Base-by-base conservation (phyloP, 1,284 basidiomycete species). In the Baeospora myosura region DNA sequence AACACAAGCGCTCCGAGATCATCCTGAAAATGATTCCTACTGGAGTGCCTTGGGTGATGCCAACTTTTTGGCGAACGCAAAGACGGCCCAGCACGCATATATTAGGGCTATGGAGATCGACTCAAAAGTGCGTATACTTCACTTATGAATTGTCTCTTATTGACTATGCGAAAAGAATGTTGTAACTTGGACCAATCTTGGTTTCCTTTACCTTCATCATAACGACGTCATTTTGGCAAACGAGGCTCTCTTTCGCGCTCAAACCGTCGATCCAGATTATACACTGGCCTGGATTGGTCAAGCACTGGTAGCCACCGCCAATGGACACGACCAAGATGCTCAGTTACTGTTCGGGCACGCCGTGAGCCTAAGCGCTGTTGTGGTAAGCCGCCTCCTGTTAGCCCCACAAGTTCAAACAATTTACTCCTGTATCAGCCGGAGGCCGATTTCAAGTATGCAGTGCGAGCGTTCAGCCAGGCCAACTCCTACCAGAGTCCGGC, bases 231-330 rank as follows among this genome's bases (percentile, higher is more conserved):
- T 91, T 44, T 68, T 98, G 23, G 92, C 94, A 0, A 88, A 88
- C 50, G 81, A 94, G 56, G 82, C 88, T 1, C 81, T 99, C 53
- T 75, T 85, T 52, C 83, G 83, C 49, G 89, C 94, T 11, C 95
- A 98, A 59, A 84, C 84, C 8, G 70, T 94, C 16, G 92, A 98
- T 64, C 91, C 96, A 2, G 95, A 98, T 54, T 87, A 83, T 62
- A 75, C 86, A 0, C 60, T 81, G 21, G 83, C 92, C n/a, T 98
- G 96, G 96, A 74, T 96, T 11, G 96, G 94, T 0, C 93, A 95
- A 58, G 92, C 84, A 4, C 63, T 96, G 30, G 71, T 97, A 16
- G 91, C 92, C 12, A 72, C 73, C 11, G 61, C 66, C 31, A 81
- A 85, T 44, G 79, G 77, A 0, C 78, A 88, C 48, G 57, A 72